phyloP scores from a whole-genome alignment of 2,329 filamentous ascomycete species.

The Capronia epimyces region DNA sequence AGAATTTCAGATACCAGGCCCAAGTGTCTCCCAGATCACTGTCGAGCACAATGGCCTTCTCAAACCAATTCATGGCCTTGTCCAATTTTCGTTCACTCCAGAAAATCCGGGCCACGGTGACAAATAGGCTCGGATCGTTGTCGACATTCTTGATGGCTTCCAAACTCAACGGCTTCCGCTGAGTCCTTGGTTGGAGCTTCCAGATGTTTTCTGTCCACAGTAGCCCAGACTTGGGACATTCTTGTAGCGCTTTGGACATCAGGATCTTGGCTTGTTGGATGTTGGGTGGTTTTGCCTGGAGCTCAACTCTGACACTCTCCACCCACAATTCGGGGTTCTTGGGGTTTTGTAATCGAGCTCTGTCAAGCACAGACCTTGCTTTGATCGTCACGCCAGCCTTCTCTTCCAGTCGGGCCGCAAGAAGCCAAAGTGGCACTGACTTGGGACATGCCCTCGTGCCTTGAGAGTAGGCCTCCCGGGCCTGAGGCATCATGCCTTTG shows the following conservation, averaged over 20 bases:
- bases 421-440: conserved; percentile 81
- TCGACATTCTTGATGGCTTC: conserved; percentile 98
- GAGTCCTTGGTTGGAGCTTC: conserved; percentile 84
- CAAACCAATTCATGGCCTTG: conserved; percentile 94
- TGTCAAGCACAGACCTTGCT: conserved; percentile 86
- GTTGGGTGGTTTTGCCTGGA: conserved; percentile 67
- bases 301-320: conserved; percentile 89
- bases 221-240: conserved; percentile 79
- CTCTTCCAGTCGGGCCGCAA: conserved; percentile 85
- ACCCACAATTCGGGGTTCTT: conserved; percentile 82
- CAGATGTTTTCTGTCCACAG: conserved; percentile 95
- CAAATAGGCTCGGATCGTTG: conserved; percentile 81
- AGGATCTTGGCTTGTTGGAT: conserved; percentile 76
- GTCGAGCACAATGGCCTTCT: conserved; percentile 86
- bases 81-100: conserved; percentile 90
- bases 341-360: conserved; percentile 79
- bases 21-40: conserved; percentile 85
- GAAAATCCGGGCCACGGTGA: conserved; percentile 89
- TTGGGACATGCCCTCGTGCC: conserved; percentile 82
- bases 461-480: conserved; percentile 80
- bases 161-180: conserved; percentile 82
- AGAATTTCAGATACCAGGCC: conserved; percentile 97
- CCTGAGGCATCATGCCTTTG: conserved; percentile 71
- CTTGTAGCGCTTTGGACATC: conserved; percentile 89
- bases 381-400: conserved; percentile 77